These are phyloP conservation scores for Didymella glomerata DNA, from an alignment of 2,329 filamentous ascomycete species.

Conservation along the genomic window DNA sequence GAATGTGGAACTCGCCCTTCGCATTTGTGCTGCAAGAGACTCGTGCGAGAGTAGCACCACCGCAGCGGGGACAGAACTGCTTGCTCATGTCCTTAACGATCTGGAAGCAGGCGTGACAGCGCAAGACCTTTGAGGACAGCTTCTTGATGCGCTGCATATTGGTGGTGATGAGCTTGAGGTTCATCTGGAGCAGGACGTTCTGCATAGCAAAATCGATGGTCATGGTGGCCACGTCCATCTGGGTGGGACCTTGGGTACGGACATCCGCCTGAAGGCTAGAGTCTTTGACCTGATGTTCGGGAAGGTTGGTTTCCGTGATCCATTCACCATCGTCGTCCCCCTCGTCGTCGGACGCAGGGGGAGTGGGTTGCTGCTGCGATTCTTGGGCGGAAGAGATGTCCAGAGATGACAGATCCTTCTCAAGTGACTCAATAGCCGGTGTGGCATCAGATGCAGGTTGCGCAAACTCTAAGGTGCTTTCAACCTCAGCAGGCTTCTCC, in stretches of 20 bases:
- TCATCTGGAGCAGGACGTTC: slow-evolving; percentile 93
- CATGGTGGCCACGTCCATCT: slow-evolving; percentile 87
- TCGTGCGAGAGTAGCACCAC: slow-evolving; percentile 84
- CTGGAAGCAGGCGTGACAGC: slow-evolving; percentile 83
- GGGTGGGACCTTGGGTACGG: slow-evolving; percentile 61
- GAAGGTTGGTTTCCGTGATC: slow-evolving; percentile 94
- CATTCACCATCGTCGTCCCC: slow-evolving; percentile 71
- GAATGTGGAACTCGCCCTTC: slow-evolving; percentile 81
- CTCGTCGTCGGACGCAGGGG: slow-evolving; percentile 30
- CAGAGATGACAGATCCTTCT: slow-evolving; percentile 34
- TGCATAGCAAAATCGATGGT: slow-evolving; percentile 98
- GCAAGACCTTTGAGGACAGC: slow-evolving; percentile 86
- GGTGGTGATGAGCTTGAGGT: slow-evolving; percentile 85
- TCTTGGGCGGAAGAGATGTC: slow-evolving; percentile 25
- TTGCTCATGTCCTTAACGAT: slow-evolving; percentile 83
- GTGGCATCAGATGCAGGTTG: slow-evolving; percentile 5
- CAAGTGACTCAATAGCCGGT: slow-evolving; percentile 17
- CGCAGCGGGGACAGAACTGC: slow-evolving; percentile 93
- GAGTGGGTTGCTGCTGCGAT: slow-evolving; percentile 27
- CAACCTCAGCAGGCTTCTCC: slow-evolving; percentile 16
- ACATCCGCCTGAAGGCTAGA: slow-evolving; percentile 49
- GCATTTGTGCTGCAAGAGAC: slow-evolving; percentile 85
- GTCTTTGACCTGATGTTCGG: slow-evolving; percentile 79
- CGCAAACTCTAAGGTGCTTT: slow-evolving; percentile 13
- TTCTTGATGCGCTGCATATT: slow-evolving; percentile 81